These are phyloP conservation scores for Eucalyptus guilfoylei DNA, from an alignment of 345 rosid species.

Conservation along the genomic window DNA sequence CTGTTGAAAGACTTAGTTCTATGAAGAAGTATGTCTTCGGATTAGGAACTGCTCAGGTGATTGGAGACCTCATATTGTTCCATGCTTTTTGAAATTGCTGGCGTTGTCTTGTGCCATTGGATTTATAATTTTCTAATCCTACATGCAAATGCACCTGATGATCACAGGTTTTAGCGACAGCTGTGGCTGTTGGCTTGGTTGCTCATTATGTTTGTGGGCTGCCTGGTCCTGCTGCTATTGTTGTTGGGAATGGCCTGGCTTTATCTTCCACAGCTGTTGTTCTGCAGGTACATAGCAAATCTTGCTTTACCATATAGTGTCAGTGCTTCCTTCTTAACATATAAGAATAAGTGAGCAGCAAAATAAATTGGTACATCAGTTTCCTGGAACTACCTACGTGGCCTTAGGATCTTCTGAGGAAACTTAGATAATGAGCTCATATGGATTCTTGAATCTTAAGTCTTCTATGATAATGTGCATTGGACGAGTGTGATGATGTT, in stretches of 20 bases:
- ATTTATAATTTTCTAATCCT: background rate
- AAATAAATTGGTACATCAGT: background rate
- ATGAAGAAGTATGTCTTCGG: slow-evolving; percentile 99
- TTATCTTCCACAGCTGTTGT: slow-evolving; percentile 98
- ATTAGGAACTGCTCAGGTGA: slow-evolving; percentile 92
- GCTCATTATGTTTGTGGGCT: slow-evolving; percentile 71
- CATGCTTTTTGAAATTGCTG: background rate
- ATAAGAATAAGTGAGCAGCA: background rate
- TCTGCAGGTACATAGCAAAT: slow-evolving; percentile 49
- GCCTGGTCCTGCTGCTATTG: slow-evolving; percentile 93
- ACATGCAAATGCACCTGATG: slow-evolving; percentile 1
- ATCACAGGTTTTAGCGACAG: slow-evolving; percentile 85
- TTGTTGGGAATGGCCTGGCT: slow-evolving; percentile 95
- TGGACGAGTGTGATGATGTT: background rate
- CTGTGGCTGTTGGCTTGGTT: slow-evolving; percentile 72
- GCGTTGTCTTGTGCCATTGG: background rate
- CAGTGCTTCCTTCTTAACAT: background rate
- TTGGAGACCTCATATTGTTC: background rate
- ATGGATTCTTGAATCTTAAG: background rate
- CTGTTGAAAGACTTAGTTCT: slow-evolving; percentile 98
- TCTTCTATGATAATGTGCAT: background rate
- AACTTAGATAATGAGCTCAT: background rate
- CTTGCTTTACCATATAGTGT: background rate
- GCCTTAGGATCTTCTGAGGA: background rate
- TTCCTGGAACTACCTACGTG: background rate